A percentile compares a stretch with the other conserved stretches of the same genome.
These are phyloP conservation scores for Boletus vinaceobasis DNA, from an alignment of 768 basidiomycete genomes.

Conservation along the genomic window DNA sequence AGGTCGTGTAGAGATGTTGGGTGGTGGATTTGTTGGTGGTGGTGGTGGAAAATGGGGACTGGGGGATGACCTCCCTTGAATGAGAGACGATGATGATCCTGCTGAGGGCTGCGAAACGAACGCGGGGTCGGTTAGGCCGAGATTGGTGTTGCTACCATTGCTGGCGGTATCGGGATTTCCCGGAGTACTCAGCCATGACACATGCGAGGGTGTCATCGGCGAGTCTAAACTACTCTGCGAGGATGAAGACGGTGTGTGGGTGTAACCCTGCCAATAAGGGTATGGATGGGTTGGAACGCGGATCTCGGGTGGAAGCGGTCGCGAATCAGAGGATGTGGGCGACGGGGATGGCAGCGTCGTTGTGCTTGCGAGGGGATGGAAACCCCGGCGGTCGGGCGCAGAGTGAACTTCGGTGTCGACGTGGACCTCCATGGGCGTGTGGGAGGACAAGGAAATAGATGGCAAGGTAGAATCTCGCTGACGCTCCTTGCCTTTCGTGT, in stretches of 20 bases:
- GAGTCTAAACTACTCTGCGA: constrained; percentile 32
- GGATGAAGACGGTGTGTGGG: constrained; percentile 30
- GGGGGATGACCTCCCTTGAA: constrained; percentile 23
- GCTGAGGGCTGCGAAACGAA: neutral
- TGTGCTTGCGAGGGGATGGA: constrained; percentile 21
- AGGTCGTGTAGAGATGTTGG: constrained; percentile 26
- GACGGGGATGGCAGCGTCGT: constrained; percentile 15
- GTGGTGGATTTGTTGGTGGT: constrained; percentile 30
- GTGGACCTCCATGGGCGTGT: constrained; percentile 23
- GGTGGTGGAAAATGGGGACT: constrained; percentile 35
- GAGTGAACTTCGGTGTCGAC: constrained; percentile 30
- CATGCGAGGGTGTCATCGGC: constrained; percentile 35
- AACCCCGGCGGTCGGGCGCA: constrained; percentile 10
- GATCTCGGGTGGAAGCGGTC: constrained; percentile 31
- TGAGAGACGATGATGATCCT: constrained; percentile 12
- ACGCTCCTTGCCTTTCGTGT: constrained; percentile 26
- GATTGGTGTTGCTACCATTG: constrained; percentile 6
- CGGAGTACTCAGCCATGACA: constrained; percentile 35
- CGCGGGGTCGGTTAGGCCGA: neutral
- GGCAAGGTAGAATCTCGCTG: constrained; percentile 11
- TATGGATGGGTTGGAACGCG: constrained; percentile 32
- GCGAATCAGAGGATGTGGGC: constrained; percentile 16
- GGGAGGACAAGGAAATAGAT: constrained; percentile 2
- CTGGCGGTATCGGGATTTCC: constrained; percentile 5
- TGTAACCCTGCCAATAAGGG: constrained; percentile 33